Conservation (phyloP, 2,329 filamentous ascomycete genomes). For the Xylaria sp. region DNA sequence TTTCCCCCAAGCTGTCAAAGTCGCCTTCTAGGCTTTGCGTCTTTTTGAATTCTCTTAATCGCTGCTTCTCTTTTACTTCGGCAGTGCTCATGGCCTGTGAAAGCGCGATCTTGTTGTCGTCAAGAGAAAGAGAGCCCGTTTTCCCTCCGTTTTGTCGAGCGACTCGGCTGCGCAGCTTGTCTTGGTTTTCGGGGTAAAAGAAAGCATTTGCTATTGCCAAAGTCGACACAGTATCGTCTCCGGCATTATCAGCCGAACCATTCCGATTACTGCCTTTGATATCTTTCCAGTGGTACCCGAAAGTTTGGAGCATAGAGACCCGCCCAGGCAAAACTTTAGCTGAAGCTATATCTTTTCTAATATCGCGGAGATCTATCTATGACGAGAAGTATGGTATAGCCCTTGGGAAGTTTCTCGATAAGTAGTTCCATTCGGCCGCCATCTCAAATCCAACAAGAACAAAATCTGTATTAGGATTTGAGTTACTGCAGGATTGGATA, state of each 20-base stretch:
- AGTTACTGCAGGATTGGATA: slow-evolving; percentile 21
- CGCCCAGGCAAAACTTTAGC: slow-evolving; percentile 19
- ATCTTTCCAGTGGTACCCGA: slow-evolving; percentile 23
- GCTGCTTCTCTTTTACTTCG: slow-evolving; percentile 24
- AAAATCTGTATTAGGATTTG: slow-evolving; percentile 13
- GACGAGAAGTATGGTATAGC: slow-evolving; percentile 27
- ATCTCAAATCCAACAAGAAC: slow-evolving; percentile 28
- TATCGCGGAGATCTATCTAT: slow-evolving; percentile 29
- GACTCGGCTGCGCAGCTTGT: slow-evolving; percentile 21
- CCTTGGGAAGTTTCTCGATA: slow-evolving; percentile 22
- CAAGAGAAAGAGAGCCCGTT: slow-evolving; percentile 12
- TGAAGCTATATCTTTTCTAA: slow-evolving; percentile 21
- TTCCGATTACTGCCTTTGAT: slow-evolving; percentile 20
- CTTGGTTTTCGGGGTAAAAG: slow-evolving; percentile 18
- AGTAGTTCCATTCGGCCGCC: slow-evolving; percentile 29
- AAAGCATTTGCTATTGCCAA: slow-evolving; percentile 24
- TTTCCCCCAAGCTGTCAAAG: slow-evolving; percentile 22
- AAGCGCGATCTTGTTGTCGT: slow-evolving; percentile 11
- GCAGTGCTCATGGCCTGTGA: slow-evolving; percentile 3
- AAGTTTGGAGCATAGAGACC: slow-evolving; percentile 22
- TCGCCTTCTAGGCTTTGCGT: slow-evolving; percentile 9
- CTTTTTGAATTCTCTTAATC: slow-evolving; percentile 17
- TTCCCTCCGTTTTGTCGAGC: slow-evolving; percentile 13
- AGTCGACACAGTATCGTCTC: slow-evolving; percentile 23
- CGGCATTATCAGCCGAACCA: slow-evolving; percentile 22